Conservation (phyloP, 805 yeast genomes). For the Isabelozyma pseudorhagii region DNA sequence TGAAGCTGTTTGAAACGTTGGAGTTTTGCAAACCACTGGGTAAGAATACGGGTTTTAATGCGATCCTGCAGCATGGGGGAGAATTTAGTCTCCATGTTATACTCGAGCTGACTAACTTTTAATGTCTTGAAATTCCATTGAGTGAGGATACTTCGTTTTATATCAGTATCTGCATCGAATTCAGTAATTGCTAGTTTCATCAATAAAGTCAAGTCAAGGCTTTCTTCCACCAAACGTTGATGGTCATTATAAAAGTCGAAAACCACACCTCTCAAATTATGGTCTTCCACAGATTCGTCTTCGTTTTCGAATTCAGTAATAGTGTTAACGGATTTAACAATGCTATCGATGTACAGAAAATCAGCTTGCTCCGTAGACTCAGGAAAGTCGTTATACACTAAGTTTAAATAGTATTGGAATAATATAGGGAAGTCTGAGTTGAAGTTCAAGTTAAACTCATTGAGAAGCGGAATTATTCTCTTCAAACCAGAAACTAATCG, state of each 20-base stretch:
- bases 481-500: slow-evolving; percentile 10
- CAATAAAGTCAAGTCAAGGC: slow-evolving; percentile 17
- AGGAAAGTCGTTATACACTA: slow-evolving; percentile 17
- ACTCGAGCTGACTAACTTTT: slow-evolving; percentile 9
- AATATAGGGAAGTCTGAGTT: slow-evolving; percentile 17
- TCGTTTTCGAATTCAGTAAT: slow-evolving; percentile 29
- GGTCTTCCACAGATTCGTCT: slow-evolving; percentile 13
- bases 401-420: slow-evolving; percentile 19
- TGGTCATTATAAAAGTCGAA: slow-evolving; percentile 20
- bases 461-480: slow-evolving; percentile 22
- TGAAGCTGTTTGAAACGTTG: slow-evolving; percentile 1
- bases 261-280: slow-evolving; percentile 18
- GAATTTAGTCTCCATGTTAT: slow-evolving; percentile 7
- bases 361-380: slow-evolving; percentile 15
- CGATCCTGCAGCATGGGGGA: background rate
- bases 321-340: slow-evolving; percentile 15
- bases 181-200: slow-evolving; percentile 27
- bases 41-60: slow-evolving; percentile 2
- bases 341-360: slow-evolving; percentile 15
- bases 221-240: slow-evolving; percentile 10
- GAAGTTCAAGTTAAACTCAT: slow-evolving; percentile 23
- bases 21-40: slow-evolving; percentile 10
- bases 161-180: slow-evolving; percentile 2
- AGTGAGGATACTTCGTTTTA: slow-evolving; percentile 5
- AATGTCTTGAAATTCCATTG: slow-evolving; percentile 20